A percentile compares a stretch with the other conserved stretches of the same genome.
Evolutionary conservation across 2,329 filamentous ascomycete species (phyloP).

Genomic region (Coleophoma crateriformis): DNA sequence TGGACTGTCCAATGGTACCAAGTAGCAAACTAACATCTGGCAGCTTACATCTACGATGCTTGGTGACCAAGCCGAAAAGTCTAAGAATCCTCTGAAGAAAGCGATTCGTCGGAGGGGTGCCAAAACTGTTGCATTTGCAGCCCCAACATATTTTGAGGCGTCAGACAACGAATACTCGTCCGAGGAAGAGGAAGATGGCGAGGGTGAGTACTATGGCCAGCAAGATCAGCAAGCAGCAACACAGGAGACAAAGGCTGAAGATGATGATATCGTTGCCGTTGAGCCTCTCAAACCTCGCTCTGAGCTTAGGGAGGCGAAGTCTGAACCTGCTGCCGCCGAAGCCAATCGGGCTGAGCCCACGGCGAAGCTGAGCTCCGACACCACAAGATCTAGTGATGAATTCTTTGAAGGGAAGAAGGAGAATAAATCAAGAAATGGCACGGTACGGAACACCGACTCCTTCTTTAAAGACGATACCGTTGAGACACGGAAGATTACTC

Average conservation of each 20-base stretch:
- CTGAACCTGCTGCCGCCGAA: constrained; percentile 16
- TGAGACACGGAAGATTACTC: constrained; percentile 94
- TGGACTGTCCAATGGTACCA: constrained; percentile 1
- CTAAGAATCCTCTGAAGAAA: constrained; percentile 69
- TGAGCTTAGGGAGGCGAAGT: constrained; percentile 25
- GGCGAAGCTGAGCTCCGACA: constrained; percentile 27
- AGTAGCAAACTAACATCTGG: constrained; percentile 4
- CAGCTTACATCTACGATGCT: constrained; percentile 67
- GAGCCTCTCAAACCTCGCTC: constrained; percentile 35
- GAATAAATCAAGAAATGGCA: constrained; percentile 76
- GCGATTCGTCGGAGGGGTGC: constrained; percentile 65
- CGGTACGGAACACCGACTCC: constrained; percentile 85
- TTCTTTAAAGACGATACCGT: constrained; percentile 96
- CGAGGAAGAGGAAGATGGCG: constrained; percentile 55
- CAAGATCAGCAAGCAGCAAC: constrained; percentile 28
- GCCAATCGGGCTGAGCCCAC: constrained; percentile 6
- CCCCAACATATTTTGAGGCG: constrained; percentile 66
- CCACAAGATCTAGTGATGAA: constrained; percentile 58
- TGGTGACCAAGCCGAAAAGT: constrained; percentile 64
- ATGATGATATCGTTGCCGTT: constrained; percentile 24
- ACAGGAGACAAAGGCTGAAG: constrained; percentile 26
- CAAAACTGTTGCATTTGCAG: constrained; percentile 67
- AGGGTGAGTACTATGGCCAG: constrained; percentile 39
- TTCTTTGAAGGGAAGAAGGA: constrained; percentile 50
- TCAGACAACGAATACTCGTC: constrained; percentile 67